Evolutionary conservation across 768 basidiomycete genomes (phyloP), one percentile per base, ranked within the genome.

Genomic region (Gloeopeniophorella convolvens): DNA sequence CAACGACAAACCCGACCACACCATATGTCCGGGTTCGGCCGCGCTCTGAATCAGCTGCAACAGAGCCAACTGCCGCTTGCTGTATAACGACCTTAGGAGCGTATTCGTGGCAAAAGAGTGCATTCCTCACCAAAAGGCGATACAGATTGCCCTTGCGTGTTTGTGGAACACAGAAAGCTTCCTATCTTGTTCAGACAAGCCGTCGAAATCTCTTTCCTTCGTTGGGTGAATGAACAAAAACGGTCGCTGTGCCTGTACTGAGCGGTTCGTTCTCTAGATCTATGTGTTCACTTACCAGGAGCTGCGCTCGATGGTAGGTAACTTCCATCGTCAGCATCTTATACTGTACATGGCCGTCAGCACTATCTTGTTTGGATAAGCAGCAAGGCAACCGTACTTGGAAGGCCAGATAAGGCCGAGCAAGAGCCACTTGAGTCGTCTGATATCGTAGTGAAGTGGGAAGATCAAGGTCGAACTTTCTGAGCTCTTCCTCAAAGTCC

Each of bases 391-490:
- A n/a, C 16, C 51, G 40, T 43, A 58, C 58, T 40, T 58, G 55
- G 36, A 54, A 40, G 1, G 48, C 11, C 24, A 60, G 37, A 39
- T 61, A 61, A 13, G 57, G 57, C 10, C 56, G 48, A 12, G 53
- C 53, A n/a, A 34, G 20, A 10, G 48, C 45, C 12, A 42, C 32
- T 27, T 61, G 60, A 4, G 54, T 48, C 16, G 55, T 50, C 42
- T 53, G 56, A 26, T 48, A 54, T 9, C 52, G 46, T 37, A 61
- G 46, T 6, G 51, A 45, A 12, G 39, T n/a, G 1, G 60, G 60
- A 27, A 61, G 50, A 4, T 59, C 60, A 12, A 51, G 50, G 32
- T 61, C 60, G 35, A 55, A 61, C 27, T 54, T 49, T 12, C 48
- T 37, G 11, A 61, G n/a, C 37, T 61, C 32, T 5, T 56, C 53